Conservation (phyloP, 176 grass and related monocot species). For the Puccinellia tenuiflora region DNA sequence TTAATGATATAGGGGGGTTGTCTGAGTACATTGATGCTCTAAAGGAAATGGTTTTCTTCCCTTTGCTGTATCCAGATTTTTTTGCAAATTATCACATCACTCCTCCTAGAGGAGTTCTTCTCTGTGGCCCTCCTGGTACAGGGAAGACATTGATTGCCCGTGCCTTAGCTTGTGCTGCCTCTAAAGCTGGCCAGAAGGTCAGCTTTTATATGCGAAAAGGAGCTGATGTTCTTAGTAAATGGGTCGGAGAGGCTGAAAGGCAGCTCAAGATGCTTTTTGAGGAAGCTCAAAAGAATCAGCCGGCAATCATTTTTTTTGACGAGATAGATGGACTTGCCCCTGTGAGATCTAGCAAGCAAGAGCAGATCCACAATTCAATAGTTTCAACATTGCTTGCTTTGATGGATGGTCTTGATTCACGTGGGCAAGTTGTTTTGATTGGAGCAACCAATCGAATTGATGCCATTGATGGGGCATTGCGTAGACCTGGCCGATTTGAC, state of each 20-base stretch:
- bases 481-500: constrained; percentile 94
- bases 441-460: constrained; percentile 99
- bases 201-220: constrained; percentile 99
- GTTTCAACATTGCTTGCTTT: constrained; percentile 98
- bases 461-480: constrained; percentile 97
- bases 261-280: constrained; percentile 99
- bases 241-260: constrained; percentile 99
- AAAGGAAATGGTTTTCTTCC: constrained; percentile 99
- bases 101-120: constrained; percentile 93
- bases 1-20: constrained; percentile 94
- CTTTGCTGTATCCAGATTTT: constrained; percentile 96
- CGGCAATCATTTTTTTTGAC: constrained; percentile 98
- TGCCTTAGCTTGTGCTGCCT: constrained; percentile 91
- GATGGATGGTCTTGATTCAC: constrained; percentile 98
- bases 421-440: constrained; percentile 99
- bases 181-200: constrained; percentile 96
- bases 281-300: constrained; percentile 99
- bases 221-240: constrained; percentile 99
- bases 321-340: constrained; percentile 99
- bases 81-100: constrained; percentile 99
- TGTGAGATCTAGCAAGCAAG: constrained; percentile 99
- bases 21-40: constrained; percentile 92
- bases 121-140: constrained; percentile 97
- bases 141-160: constrained; percentile 97
- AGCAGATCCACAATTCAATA: constrained; percentile 99